These are phyloP conservation scores for Chaetomiaceae sp. DNA, from an alignment of 2,329 filamentous ascomycete genomes.

Conservation along the genomic window DNA sequence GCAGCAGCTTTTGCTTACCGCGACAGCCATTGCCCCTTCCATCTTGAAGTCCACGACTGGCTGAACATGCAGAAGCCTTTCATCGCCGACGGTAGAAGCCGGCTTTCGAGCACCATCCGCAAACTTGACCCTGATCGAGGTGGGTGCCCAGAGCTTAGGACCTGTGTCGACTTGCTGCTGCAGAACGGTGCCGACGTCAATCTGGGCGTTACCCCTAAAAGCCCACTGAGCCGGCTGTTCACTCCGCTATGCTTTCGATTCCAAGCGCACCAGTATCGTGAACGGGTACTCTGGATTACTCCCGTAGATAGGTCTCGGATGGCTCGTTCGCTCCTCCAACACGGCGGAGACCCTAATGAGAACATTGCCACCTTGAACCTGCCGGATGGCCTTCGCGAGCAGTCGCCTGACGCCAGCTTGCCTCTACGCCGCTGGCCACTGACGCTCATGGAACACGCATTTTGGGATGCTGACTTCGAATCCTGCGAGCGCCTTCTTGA, in stretches of 20 bases:
- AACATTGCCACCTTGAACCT: background rate
- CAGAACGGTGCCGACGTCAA: background rate
- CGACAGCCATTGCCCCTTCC: background rate
- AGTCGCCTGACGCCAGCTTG: background rate
- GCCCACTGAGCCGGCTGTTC: background rate
- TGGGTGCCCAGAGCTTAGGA: background rate
- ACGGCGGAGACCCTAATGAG: background rate
- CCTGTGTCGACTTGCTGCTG: constrained; percentile 1
- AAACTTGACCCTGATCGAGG: background rate
- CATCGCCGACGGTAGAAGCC: background rate
- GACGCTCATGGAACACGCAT: background rate
- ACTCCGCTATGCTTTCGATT: background rate
- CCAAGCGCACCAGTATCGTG: background rate
- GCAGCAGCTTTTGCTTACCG: background rate
- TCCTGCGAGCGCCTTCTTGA: background rate
- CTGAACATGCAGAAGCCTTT: too few species aligned
- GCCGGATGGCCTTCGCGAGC: background rate
- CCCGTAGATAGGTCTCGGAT: background rate
- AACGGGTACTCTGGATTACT: background rate
- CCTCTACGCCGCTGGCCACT: background rate
- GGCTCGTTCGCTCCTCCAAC: background rate
- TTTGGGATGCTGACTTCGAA: constrained; percentile 1
- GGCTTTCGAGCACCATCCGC: too few species aligned
- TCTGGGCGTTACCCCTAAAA: background rate
- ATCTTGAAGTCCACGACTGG: background rate